Evolutionary conservation across 768 basidiomycete genomes (phyloP), one percentile per base, ranked within the genome.

Genomic region (Coprinopsis sp.): DNA sequence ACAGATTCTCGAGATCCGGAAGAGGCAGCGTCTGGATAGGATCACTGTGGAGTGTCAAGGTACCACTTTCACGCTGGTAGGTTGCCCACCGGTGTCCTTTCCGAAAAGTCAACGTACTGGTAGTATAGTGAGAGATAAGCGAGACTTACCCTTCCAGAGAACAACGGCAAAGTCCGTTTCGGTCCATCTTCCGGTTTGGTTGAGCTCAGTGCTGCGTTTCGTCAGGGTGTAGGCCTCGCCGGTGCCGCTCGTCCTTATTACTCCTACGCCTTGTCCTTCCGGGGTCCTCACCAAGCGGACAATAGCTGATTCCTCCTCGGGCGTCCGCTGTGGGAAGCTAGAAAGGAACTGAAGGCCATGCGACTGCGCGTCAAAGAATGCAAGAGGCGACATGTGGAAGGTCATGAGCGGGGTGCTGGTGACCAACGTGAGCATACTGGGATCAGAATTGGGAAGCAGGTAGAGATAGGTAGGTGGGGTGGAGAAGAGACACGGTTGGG

Each of bases 181-280:
- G 29, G 63, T 60, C 80, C 84, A 89, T 34, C 58, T 64, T n/a
- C 64, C 68, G 10, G 71, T 69, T 44, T 75, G 71, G 13, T 67
- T 58, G 31, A 88, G 59, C 49, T 70, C 71, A 24, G 69, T 64
- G 10, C 77, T 79, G 38, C 66, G 62, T 34, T 73, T 70, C 6
- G 63, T 61, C 46, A 80, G 67, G 53, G 67, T 70, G 84, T 84
- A 90, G 1, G 75, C 70, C 56, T 90, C 85, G 5, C 82, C 83
- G 7, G 69, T 67, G 3, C 79, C 78, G 33, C 71, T 66, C 25
- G 62, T 63, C 34, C 86, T 78, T 25, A 85, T 65, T 12, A 84
- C 77, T 11, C 78, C 87, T 28, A 92, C 73, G 5, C 86, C 89
- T 43, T 72, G 73, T 1, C 90, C 90, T 49, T 90, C 84, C 1